Base-by-base conservation (phyloP, 2,329 filamentous ascomycete genomes). In the Aspergillus sclerotialis region DNA sequence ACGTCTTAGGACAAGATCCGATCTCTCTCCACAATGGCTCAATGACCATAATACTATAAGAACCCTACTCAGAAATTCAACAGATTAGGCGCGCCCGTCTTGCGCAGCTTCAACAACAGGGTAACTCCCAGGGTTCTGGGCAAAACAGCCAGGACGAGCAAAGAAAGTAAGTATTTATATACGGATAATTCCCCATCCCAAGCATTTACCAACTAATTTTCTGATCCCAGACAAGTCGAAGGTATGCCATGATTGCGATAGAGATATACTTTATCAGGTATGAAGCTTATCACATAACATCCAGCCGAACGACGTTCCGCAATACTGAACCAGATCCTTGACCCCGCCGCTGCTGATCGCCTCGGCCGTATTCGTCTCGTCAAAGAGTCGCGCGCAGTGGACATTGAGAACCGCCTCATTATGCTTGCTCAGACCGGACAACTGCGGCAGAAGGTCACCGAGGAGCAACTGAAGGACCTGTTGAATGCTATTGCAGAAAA, bases 321-420 rank as follows among this genome's bases (percentile, higher is more conserved):
- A 13, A 83, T 95, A 50, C 80, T 98, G 43, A 77, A 76, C 50
- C 92, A 96, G 65, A 96, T 98, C 69, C 85, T 98, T 42, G 82
- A 89, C 53, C 92, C 92, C 47, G 87, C 90, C 56, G 92, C 92
- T 12, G 84, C 87, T 40, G 92, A 98, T 67, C 84, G 92, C 10
- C 76, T 98, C 1, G 87, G 86, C 37, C 86, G 92, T 46, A 96
- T 98, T 67, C 83, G 90, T 21, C 80, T 98, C 40, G 92, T 98
- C 56, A 96, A 96, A 67, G 87, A 89, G 60, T 81, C 82, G 50
- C 85, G 92, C 53, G 92, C 92, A 23, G 76, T 75, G 42, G 88
- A 95, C 54, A 78, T 98, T 37, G 92, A 98, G 70, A 89, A 93
- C 72, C 69, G 90, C 32, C 76, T 98, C 37, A 89, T 98, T 62